Evolutionary conservation across 495 filamentous ascomycete genomes (phyloP).

Genomic region (Geoglossum glabrum): DNA sequence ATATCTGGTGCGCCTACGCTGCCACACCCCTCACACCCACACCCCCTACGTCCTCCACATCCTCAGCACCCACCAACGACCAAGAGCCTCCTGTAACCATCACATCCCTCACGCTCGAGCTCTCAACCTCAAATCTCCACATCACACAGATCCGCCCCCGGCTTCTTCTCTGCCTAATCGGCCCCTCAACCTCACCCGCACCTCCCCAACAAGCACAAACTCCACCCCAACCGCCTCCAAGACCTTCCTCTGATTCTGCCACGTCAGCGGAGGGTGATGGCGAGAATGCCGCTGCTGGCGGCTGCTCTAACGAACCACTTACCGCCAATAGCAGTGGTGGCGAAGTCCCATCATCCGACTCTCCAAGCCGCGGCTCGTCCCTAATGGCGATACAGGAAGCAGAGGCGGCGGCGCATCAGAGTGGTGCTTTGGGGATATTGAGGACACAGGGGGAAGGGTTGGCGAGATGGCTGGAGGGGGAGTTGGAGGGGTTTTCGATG

Average conservation of each 20-base stretch:
- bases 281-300: too few species aligned
- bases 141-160: slow-evolving; percentile 15
- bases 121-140: slow-evolving; percentile 16
- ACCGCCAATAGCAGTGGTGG: neutral
- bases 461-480: slow-evolving; percentile 15
- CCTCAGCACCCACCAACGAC: neutral
- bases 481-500: slow-evolving; percentile 16
- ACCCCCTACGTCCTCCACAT: neutral
- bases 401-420: neutral
- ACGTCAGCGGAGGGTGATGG: too few species aligned
- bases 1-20: slow-evolving; percentile 13
- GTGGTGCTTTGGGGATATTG: slow-evolving; percentile 11
- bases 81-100: neutral
- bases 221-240: neutral
- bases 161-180: slow-evolving; percentile 17
- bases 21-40: neutral
- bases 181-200: slow-evolving; percentile 9
- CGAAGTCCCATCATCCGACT: neutral
- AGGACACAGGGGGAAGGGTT: slow-evolving; percentile 17
- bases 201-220: neutral
- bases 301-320: too few species aligned
- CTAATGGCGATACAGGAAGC: neutral
- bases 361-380: neutral
- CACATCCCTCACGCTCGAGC: slow-evolving; percentile 17
- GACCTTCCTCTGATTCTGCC: neutral